Conservation (phyloP, 2,329 filamentous ascomycete species). For the Madurella mycetomatis region DNA sequence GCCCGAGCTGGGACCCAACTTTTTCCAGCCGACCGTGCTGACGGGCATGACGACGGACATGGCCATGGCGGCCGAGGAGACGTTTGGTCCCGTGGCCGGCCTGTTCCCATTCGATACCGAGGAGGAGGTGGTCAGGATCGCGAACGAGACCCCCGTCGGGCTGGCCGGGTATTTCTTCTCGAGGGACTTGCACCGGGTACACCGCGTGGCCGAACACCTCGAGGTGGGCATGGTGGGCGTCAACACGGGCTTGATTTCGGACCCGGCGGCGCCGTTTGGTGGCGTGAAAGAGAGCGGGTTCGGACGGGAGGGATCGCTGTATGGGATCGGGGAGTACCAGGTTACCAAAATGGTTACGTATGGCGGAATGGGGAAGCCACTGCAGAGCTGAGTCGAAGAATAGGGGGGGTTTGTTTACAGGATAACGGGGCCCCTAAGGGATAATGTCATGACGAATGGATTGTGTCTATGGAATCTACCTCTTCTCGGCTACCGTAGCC, state of each 20-base stretch:
- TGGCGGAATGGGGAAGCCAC: slow-evolving; percentile 52
- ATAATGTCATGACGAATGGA: too few relatives aligned
- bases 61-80: slow-evolving; percentile 82
- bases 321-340: slow-evolving; percentile 73
- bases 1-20: slow-evolving; percentile 73
- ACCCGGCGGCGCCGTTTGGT: slow-evolving; percentile 61
- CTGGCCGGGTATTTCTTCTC: slow-evolving; percentile 94
- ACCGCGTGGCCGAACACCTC: slow-evolving; percentile 62
- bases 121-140: slow-evolving; percentile 77
- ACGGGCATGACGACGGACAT: slow-evolving; percentile 82
- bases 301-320: slow-evolving; percentile 71
- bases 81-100: slow-evolving; percentile 89
- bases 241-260: slow-evolving; percentile 67
- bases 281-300: slow-evolving; percentile 81
- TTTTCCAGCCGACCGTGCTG: slow-evolving; percentile 86
- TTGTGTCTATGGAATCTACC: too few relatives aligned
- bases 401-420: too few relatives aligned
- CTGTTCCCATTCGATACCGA: slow-evolving; percentile 87
- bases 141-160: slow-evolving; percentile 79
- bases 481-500: too few relatives aligned
- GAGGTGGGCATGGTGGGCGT: slow-evolving; percentile 87
- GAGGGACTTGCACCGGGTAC: slow-evolving; percentile 53
- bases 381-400: slow-evolving; percentile 36
- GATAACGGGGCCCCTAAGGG: too few relatives aligned
- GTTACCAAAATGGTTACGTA: slow-evolving; percentile 64